Percentiles rank a stretch among this genome's conserved stretches.
Conservation (phyloP, 2,329 filamentous ascomycete genomes). For the Colletotrichum caudatum region DNA sequence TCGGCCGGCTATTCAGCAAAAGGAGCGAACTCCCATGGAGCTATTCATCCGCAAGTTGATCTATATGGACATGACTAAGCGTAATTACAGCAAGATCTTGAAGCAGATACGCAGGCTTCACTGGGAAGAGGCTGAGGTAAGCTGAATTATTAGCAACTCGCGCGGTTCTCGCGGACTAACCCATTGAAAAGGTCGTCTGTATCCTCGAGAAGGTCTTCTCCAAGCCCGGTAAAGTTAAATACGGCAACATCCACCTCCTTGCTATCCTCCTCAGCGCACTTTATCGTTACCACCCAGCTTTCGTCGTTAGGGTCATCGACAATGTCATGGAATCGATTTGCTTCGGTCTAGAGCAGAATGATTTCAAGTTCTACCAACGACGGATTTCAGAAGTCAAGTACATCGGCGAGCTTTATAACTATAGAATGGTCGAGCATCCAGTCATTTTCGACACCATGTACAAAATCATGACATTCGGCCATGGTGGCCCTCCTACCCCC, state of each 20-base stretch:
- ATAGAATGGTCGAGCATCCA: constrained; percentile 94
- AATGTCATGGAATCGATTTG: constrained; percentile 89
- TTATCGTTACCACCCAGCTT: constrained; percentile 91
- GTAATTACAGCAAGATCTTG: constrained; percentile 91
- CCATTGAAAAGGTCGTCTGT: constrained; percentile 67
- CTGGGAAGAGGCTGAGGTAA: constrained; percentile 91
- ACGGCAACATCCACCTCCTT: constrained; percentile 93
- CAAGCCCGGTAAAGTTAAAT: constrained; percentile 97
- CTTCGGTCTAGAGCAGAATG: constrained; percentile 91
- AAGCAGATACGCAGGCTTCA: constrained; percentile 96
- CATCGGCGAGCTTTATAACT: constrained; percentile 95
- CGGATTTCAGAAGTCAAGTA: constrained; percentile 97
- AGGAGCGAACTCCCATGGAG: constrained; percentile 93
- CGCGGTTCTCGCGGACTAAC: neutral
- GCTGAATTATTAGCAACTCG: constrained; percentile 24
- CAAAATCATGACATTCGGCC: constrained; percentile 92
- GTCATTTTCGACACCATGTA: constrained; percentile 97
- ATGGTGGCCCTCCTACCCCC: constrained; percentile 85
- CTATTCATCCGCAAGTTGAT: constrained; percentile 92
- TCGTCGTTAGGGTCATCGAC: constrained; percentile 92
- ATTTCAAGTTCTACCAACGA: constrained; percentile 97
- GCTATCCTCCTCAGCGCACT: constrained; percentile 90
- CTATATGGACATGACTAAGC: constrained; percentile 93
- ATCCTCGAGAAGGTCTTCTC: constrained; percentile 92
- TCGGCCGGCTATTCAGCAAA: constrained; percentile 93